Evolutionary conservation across 305 asterid genomes (phyloP).

Genomic region (Fraxinus angustifolia): DNA sequence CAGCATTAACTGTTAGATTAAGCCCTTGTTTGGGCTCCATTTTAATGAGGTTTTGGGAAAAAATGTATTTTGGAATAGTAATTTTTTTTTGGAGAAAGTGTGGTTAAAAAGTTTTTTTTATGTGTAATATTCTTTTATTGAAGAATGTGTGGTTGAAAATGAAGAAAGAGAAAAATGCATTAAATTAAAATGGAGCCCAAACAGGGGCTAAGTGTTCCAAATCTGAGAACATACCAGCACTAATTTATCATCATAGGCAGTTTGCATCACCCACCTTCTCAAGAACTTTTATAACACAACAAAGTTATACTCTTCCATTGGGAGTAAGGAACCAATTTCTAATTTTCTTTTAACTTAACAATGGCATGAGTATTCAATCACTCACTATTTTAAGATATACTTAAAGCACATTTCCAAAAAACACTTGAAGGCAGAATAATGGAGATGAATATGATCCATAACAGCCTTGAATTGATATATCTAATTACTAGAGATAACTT

Average conservation of each 20-base stretch:
- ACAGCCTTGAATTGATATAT: background rate
- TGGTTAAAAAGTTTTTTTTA: no score
- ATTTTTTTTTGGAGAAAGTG: no score
- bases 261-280: background rate
- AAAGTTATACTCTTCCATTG: background rate
- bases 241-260: background rate
- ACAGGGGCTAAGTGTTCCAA: background rate
- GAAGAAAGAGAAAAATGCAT: no score
- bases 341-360: background rate
- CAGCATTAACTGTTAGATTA: constrained; percentile 39
- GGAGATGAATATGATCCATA: background rate
- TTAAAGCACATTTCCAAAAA: background rate
- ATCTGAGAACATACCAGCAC: background rate
- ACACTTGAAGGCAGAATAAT: background rate
- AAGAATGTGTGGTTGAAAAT: no score
- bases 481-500: background rate
- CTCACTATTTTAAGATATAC: background rate
- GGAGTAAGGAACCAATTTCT: background rate
- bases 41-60: no score
- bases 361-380: background rate
- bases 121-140: no score
- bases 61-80: no score
- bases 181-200: no score
- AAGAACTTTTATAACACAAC: background rate
- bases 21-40: no score